phyloP scores from a whole-genome alignment of 2,329 filamentous ascomycete genomes.

The Aspergillus aculeatinus region DNA sequence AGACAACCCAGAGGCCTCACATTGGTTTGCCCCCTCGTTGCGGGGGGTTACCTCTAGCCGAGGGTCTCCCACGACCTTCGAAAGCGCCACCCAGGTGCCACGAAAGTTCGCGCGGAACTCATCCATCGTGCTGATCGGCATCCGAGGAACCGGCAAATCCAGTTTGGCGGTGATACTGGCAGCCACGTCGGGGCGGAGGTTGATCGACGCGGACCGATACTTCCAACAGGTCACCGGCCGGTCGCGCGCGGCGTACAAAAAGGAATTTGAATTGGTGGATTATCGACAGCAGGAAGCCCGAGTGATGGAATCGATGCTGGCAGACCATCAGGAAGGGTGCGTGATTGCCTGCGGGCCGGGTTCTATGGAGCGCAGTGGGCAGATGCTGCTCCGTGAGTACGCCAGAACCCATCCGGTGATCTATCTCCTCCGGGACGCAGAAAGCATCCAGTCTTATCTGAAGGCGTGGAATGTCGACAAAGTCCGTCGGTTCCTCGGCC shows the following conservation, averaged over 20 bases:
- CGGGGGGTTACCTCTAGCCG: slow-evolving; percentile 29
- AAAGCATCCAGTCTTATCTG: slow-evolving; percentile 64
- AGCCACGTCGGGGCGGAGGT: slow-evolving; percentile 64
- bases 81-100: slow-evolving; percentile 27
- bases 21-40: slow-evolving; percentile 19
- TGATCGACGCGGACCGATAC: slow-evolving; percentile 67
- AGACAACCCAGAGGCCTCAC: slow-evolving; percentile 21
- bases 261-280: slow-evolving; percentile 58
- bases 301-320: slow-evolving; percentile 60
- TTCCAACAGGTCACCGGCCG: slow-evolving; percentile 66
- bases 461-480: slow-evolving; percentile 56
- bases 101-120: slow-evolving; percentile 58
- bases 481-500: slow-evolving; percentile 58
- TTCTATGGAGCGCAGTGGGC: slow-evolving; percentile 65
- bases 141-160: slow-evolving; percentile 73
- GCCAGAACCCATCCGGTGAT: slow-evolving; percentile 67
- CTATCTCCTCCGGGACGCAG: slow-evolving; percentile 65
- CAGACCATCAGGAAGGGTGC: slow-evolving; percentile 58
- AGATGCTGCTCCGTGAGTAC: slow-evolving; percentile 61
- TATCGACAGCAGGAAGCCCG: slow-evolving; percentile 65
- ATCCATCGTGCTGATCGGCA: slow-evolving; percentile 70
- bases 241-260: slow-evolving; percentile 63
- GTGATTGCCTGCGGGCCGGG: slow-evolving; percentile 71
- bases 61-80: slow-evolving; percentile 29
- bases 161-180: slow-evolving; percentile 74